Conservation (phyloP, 805 yeast species). For the Dipodascopsis uninucleata region DNA sequence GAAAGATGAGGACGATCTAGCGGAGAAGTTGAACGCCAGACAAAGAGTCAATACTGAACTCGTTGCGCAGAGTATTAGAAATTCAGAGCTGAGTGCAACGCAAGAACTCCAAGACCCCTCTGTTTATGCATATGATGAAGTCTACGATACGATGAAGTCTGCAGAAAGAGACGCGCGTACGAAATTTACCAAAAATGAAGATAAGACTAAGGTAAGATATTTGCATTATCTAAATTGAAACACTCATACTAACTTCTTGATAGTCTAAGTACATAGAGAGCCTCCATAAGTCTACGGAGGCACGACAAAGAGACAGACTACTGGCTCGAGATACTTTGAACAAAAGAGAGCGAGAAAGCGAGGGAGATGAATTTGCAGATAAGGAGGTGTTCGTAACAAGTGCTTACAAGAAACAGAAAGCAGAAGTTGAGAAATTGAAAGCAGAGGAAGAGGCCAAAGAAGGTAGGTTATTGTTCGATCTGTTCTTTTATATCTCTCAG, state of each 20-base stretch:
- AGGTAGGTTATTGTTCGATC: slow-evolving; percentile 2
- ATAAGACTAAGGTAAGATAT: slow-evolving; percentile 21
- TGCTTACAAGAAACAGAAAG: slow-evolving; percentile 44
- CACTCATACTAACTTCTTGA: neutral
- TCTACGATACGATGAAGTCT: slow-evolving; percentile 44
- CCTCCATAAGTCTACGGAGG: slow-evolving; percentile 45
- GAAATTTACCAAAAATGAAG: slow-evolving; percentile 7
- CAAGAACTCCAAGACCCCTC: slow-evolving; percentile 21
- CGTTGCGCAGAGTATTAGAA: slow-evolving; percentile 11
- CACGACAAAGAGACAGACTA: slow-evolving; percentile 47
- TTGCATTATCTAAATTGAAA: neutral
- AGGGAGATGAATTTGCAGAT: slow-evolving; percentile 40
- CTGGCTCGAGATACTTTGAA: slow-evolving; percentile 40
- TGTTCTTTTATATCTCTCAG: neutral
- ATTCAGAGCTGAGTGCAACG: slow-evolving; percentile 5
- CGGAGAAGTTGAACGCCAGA: neutral
- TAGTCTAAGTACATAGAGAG: slow-evolving; percentile 41
- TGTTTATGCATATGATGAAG: slow-evolving; percentile 46
- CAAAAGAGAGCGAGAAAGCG: slow-evolving; percentile 41
- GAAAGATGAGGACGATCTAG: too few species aligned
- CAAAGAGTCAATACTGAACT: slow-evolving; percentile 14
- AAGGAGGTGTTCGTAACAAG: slow-evolving; percentile 49
- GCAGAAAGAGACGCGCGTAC: slow-evolving; percentile 24
- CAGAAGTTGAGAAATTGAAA: slow-evolving; percentile 31
- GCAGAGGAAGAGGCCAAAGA: slow-evolving; percentile 25